Evolutionary conservation across 2,329 filamentous ascomycete genomes (phyloP).

Genomic region (Truncatella angustata): DNA sequence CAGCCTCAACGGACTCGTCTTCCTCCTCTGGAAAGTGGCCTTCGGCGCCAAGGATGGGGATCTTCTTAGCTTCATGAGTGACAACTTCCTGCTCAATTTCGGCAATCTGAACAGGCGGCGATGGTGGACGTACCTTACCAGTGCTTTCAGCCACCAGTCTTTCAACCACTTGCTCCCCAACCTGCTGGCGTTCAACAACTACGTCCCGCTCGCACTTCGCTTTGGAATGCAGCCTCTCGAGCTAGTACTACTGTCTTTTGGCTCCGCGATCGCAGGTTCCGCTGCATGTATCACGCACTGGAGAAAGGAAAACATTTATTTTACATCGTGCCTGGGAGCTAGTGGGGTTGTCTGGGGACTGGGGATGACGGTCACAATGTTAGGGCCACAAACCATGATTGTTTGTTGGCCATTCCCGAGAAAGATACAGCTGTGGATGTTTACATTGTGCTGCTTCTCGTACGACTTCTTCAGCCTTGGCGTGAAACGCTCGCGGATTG

Average conservation of each 20-base stretch:
- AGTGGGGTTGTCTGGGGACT: slow-evolving; percentile 11
- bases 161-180: slow-evolving; percentile 8
- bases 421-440: slow-evolving; percentile 8
- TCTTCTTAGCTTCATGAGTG: not conserved
- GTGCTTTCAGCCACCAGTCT: slow-evolving; percentile 10
- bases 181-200: slow-evolving; percentile 10
- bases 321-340: slow-evolving; percentile 3
- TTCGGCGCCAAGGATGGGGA: not conserved
- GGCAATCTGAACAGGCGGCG: slow-evolving; percentile 9
- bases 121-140: slow-evolving; percentile 11
- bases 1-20: slow-evolving; percentile 7
- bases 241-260: not conserved
- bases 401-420: not conserved
- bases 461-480: not conserved
- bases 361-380: slow-evolving; percentile 7
- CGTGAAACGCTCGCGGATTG: slow-evolving; percentile 10
- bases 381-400: not conserved
- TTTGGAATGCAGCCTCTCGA: not conserved
- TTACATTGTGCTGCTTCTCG: not conserved
- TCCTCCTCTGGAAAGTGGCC: not conserved
- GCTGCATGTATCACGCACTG: slow-evolving; percentile 3
- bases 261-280: slow-evolving; percentile 7
- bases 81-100: slow-evolving; percentile 6
- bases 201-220: not conserved
- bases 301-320: not conserved